Base-by-base conservation (phyloP, 257 asterid genomes). In the Salvia splendens region DNA sequence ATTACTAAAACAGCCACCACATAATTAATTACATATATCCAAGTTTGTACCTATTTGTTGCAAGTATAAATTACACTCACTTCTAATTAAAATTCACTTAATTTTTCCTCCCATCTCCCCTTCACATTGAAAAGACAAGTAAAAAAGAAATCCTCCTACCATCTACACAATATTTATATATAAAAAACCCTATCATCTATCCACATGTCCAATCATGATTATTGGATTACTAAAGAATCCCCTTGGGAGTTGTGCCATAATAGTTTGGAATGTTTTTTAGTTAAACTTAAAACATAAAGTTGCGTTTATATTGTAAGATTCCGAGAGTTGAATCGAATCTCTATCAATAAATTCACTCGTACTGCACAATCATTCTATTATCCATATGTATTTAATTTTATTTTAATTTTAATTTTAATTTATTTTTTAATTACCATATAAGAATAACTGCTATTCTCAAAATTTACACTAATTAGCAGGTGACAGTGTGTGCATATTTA, bases 281-380 rank as follows among this genome's bases (percentile, higher is more conserved):
- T 40, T 40, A 47, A 24, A 24, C 30, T 24, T 2, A 2, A 24
- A 24, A 24, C 30, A 24, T 2, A 24, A 5, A n/a, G 51, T 46
- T 12, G 51, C 8, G 16, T n/a, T 47, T 40, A 48, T 48, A 48
- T 48, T 48, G 54, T 14, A 14, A 48, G 54, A 15, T 14, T 48
- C 54, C 11, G 11, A 48, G 54, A 48, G 54, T 14, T 48, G 54
- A 48, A 14, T 48, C 28, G 54, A 48, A 48, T 48, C 54, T 48
- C 28, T 48, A 48, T 14, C 28, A 48, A 48, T 4, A 48, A 48
- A 48, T 14, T 48, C 16, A 53, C 35, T 28, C 40, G 6, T 52
- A 24, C 30, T 24, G 59, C 59, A 53, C 20, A 14, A 53, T 20
- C 12, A 52, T 17, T 3, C 54, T 38, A 8, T 24, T 24, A 24